phyloP scores from a whole-genome alignment of 495 filamentous ascomycete genomes.

The Penicillium manginii region DNA sequence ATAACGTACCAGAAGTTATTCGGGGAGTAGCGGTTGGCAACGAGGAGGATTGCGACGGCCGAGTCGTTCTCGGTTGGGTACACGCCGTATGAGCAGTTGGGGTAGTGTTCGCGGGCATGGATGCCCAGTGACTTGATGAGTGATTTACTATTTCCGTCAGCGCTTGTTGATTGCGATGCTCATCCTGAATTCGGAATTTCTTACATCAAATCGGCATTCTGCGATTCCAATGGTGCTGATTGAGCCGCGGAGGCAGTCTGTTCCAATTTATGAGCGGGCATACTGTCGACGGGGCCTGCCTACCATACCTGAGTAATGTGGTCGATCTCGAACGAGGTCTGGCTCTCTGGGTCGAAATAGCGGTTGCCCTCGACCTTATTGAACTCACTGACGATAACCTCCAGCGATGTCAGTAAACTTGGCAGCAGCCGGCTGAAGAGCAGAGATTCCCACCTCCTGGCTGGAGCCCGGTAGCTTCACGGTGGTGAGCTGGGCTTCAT shows the following conservation, averaged over 20 bases:
- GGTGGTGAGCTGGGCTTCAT: conserved; percentile 87
- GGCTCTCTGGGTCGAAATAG: conserved; percentile 88
- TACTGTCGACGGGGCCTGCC: neutral
- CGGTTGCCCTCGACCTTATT: conserved; percentile 76
- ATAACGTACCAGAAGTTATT: conserved; percentile 86
- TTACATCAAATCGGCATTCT: conserved; percentile 80
- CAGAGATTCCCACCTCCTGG: conserved; percentile 59
- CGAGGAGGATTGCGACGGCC: conserved; percentile 77
- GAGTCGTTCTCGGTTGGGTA: conserved; percentile 76
- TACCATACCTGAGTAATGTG: conserved; percentile 71
- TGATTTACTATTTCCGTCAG: conserved; percentile 51
- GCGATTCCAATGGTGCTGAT: conserved; percentile 78
- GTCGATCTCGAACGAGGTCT: conserved; percentile 84
- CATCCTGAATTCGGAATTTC: conserved; percentile 6
- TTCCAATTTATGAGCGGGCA: conserved; percentile 14
- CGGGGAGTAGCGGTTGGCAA: conserved; percentile 95
- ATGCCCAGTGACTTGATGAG: conserved; percentile 73
- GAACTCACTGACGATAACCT: conserved; percentile 86
- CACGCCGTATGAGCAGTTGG: conserved; percentile 75
- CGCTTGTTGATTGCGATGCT: neutral
- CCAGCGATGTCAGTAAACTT: conserved; percentile 21
- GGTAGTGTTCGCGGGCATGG: conserved; percentile 91
- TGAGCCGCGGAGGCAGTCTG: conserved; percentile 85
- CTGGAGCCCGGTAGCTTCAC: conserved; percentile 87
- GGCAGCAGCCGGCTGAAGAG: neutral